Percentiles rank a stretch among this genome's conserved stretches.
Conservation (phyloP, 2,329 filamentous ascomycete species). For the Phialocephala sp. region DNA sequence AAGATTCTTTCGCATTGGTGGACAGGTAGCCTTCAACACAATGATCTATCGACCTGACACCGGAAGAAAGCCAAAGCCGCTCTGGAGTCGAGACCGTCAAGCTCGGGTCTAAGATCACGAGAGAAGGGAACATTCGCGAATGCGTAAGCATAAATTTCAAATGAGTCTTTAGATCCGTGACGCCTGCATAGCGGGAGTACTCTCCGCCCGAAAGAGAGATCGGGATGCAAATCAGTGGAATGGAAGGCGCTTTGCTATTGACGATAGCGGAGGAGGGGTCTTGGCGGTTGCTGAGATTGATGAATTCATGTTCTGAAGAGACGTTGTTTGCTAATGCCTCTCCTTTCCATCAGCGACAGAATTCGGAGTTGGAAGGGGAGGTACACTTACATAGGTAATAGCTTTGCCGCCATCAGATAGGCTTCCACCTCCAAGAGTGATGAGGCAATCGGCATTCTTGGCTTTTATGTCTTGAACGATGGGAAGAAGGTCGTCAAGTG, state of each 20-base stretch:
- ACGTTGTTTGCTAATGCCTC: slow-evolving; percentile 52
- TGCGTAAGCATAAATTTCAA: slow-evolving; percentile 34
- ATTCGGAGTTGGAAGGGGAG: background rate
- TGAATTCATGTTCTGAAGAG: background rate
- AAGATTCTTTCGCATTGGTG: slow-evolving; percentile 41
- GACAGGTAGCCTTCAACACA: slow-evolving; percentile 60
- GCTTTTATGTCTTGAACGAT: background rate
- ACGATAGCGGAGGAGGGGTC: background rate
- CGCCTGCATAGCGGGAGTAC: slow-evolving; percentile 46
- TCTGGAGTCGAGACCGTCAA: slow-evolving; percentile 55
- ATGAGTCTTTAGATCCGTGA: slow-evolving; percentile 38
- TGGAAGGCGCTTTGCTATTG: slow-evolving; percentile 27
- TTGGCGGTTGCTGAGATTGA: background rate
- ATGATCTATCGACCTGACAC: slow-evolving; percentile 60
- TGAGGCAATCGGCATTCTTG: slow-evolving; percentile 45
- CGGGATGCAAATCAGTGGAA: slow-evolving; percentile 45
- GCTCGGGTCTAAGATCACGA: slow-evolving; percentile 60
- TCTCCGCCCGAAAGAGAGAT: slow-evolving; percentile 48
- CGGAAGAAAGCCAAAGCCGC: slow-evolving; percentile 60
- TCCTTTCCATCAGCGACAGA: background rate
- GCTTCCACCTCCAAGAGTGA: slow-evolving; percentile 41
- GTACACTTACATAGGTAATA: slow-evolving; percentile 24
- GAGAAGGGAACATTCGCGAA: slow-evolving; percentile 47
- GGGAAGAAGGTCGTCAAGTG: slow-evolving; percentile 3
- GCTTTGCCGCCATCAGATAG: slow-evolving; percentile 39